phyloP scores from a whole-genome alignment of 768 basidiomycete genomes.

The Boletus rufocinnamomeus region DNA sequence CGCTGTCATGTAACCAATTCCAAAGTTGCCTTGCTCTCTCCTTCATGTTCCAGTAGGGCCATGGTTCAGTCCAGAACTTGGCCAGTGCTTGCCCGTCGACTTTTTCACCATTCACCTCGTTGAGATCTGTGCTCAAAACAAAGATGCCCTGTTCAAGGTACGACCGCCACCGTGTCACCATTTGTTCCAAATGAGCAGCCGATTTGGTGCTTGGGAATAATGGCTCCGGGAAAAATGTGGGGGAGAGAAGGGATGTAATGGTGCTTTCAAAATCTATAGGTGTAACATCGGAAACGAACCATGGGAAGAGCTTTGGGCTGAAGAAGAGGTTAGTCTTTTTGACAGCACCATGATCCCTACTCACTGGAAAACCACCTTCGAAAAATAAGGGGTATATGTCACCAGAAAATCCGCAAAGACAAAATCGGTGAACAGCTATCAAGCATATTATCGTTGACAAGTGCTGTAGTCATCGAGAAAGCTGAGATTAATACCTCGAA shows the following conservation, averaged over 20 bases:
- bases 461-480: not conserved
- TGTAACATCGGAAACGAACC: constrained; percentile 96
- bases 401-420: constrained; percentile 93
- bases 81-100: constrained; percentile 28
- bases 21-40: constrained; percentile 53
- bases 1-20: constrained; percentile 50
- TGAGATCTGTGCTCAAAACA: constrained; percentile 50
- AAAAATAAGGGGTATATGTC: constrained; percentile 82
- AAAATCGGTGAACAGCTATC: constrained; percentile 87
- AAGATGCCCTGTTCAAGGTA: constrained; percentile 77
- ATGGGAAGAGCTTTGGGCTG: constrained; percentile 92
- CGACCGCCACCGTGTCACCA: constrained; percentile 71
- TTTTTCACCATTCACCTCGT: constrained; percentile 28
- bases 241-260: constrained; percentile 55
- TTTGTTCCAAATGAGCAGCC: constrained; percentile 47
- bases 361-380: constrained; percentile 87
- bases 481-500: constrained; percentile 65
- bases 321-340: constrained; percentile 13
- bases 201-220: constrained; percentile 29
- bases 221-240: constrained; percentile 55
- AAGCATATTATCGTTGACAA: not conserved
- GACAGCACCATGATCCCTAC: constrained; percentile 25
- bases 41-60: constrained; percentile 77
- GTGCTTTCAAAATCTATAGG: constrained; percentile 76
- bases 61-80: constrained; percentile 74